Evolutionary conservation across 192 early-diverging fungal genomes (phyloP).

Genomic region (Mortierella alpina): DNA sequence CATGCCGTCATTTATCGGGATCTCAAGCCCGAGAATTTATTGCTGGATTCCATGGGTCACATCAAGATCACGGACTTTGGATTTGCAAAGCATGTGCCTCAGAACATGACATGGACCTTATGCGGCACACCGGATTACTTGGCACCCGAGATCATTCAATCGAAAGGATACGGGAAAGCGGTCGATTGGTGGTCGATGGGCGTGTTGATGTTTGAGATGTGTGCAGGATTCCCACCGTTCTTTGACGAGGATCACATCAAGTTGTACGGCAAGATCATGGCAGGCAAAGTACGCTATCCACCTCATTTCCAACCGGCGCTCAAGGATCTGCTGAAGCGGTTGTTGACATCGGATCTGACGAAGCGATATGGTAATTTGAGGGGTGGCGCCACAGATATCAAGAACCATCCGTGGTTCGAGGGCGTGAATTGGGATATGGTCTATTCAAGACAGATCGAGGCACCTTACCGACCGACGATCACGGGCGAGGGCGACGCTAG

Average conservation of each 20-base stretch:
- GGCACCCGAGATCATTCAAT: conserved; percentile 90
- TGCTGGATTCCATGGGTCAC: conserved; percentile 82
- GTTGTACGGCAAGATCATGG: conserved; percentile 93
- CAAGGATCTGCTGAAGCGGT: conserved; percentile 84
- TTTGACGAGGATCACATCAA: conserved; percentile 94
- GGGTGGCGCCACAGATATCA: conserved; percentile 88
- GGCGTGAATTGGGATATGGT: conserved; percentile 91
- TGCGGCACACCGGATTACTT: conserved; percentile 89
- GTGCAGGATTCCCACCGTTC: conserved; percentile 95
- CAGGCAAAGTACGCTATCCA: conserved; percentile 84
- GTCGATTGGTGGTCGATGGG: conserved; percentile 97
- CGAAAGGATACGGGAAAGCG: conserved; percentile 91
- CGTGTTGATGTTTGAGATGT: conserved; percentile 93
- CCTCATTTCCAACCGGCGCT: conserved; percentile 83
- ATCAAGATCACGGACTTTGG: conserved; percentile 92
- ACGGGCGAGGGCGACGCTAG: conserved; percentile 87
- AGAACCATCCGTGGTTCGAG: conserved; percentile 93
- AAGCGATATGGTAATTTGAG: conserved; percentile 89
- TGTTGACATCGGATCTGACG: conserved; percentile 83
- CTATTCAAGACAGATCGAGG: conserved; percentile 76
- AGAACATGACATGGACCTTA: conserved; percentile 86
- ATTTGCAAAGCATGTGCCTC: conserved; percentile 86
- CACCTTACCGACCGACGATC: conserved; percentile 88
- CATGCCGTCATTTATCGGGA: conserved; percentile 85
- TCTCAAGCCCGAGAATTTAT: conserved; percentile 85